Base-by-base conservation (phyloP, 345 rosid species). In the Corchorus capsularis region DNA sequence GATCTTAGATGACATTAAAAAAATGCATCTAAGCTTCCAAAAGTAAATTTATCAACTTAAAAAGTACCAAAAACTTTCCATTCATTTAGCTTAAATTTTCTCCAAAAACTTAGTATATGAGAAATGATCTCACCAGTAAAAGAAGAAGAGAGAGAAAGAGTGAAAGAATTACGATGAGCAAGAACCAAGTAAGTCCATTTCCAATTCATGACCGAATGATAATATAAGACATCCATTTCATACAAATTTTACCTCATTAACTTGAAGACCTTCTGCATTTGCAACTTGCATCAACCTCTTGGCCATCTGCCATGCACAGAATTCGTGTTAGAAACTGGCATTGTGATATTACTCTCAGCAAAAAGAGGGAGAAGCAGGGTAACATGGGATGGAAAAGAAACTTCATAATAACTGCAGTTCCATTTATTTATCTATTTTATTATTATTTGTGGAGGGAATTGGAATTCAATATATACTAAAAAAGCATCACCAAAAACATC, bases 231-330 rank as follows among this genome's bases (percentile, higher is more conserved):
- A 35, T 8, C 34, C 32, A 35, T 46, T 52, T 46, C 17, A 37
- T 52, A 45, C 53, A 46, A 70, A 8, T 17, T 59, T 77, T 82
- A 92, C 97, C 87, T 89, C 93, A 77, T 91, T 87, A 76, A 87
- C 87, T 83, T 91, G 84, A 81, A 96, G 94, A 46, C 98, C 94
- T 86, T 96, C 99, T 70, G 87, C 86, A 56, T 85, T 87, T 54
- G 96, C 91, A 77, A 96, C 79, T 74, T 93, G 97, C 88, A 82
- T 87, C 82, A 96, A 84, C 85, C 99, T 89, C 87, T 96, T 96
- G 56, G 92, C 98, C 93, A 96, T 96, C 99, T 96, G 86, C 62
- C 78, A 85, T 47, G 64, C 66, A 80, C 50, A 71, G 81, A 82
- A 77, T 49, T 75, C 63, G 72, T 3, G 55, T 85, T 71, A 84